Evolutionary conservation across 371 early-diverging fungal species (phyloP).

Genomic region (Circinella minor): DNA sequence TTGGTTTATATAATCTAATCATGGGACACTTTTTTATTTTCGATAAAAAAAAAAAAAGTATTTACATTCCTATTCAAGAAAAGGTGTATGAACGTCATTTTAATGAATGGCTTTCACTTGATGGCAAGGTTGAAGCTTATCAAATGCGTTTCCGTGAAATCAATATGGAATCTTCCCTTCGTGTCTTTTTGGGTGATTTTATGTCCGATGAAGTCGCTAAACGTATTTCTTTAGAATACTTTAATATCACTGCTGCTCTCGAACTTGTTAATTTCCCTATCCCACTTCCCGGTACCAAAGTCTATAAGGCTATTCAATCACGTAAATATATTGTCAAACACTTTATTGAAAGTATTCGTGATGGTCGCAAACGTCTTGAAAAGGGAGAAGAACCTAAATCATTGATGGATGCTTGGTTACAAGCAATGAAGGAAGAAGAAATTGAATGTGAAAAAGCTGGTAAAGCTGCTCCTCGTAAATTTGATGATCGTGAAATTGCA

Average conservation of each 20-base stretch:
- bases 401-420: slow-evolving; percentile 58
- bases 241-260: slow-evolving; percentile 58
- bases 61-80: slow-evolving; percentile 56
- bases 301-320: slow-evolving; percentile 57
- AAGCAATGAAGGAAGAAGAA: slow-evolving; percentile 45
- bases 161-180: slow-evolving; percentile 56
- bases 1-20: too few relatives aligned
- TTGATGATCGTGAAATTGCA: slow-evolving; percentile 52
- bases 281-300: slow-evolving; percentile 60
- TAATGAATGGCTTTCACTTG: slow-evolving; percentile 44
- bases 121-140: slow-evolving; percentile 44
- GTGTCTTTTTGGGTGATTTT: slow-evolving; percentile 56
- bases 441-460: slow-evolving; percentile 34
- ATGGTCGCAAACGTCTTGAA: slow-evolving; percentile 47
- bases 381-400: slow-evolving; percentile 38
- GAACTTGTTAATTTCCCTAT: slow-evolving; percentile 63
- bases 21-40: too few relatives aligned
- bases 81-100: slow-evolving; percentile 52
- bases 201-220: slow-evolving; percentile 50
- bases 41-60: slow-evolving; percentile 32
- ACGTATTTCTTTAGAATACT: slow-evolving; percentile 53
- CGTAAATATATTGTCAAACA: slow-evolving; percentile 57
- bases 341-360: slow-evolving; percentile 49
- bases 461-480: slow-evolving; percentile 49
- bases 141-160: slow-evolving; percentile 56